Base-by-base conservation (phyloP, 441 rosid genomes). In the Breynia disticha region DNA sequence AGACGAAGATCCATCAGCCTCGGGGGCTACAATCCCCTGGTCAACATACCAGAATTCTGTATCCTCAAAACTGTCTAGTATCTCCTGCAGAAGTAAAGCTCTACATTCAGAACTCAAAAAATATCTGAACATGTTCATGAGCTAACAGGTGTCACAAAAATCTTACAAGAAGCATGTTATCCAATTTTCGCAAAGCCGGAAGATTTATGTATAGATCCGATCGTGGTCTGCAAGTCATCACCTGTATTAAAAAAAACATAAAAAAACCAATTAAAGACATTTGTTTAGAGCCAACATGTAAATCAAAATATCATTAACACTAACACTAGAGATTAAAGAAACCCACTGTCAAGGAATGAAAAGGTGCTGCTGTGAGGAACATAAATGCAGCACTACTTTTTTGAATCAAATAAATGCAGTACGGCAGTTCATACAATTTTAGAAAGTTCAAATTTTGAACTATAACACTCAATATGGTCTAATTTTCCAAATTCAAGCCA, bases 161-260 rank as follows among this genome's bases (percentile, higher is more conserved):
- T 59, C 91, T 69, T 82, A 94, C 99, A 32, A 90, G 84, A 67
- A 90, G 97, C 99, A 94, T 90, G 67, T 94, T 90, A 47, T 94
- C 97, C 46, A 94, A 77, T 72, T 94, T 94, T 54, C 83, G 75
- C 50, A 94, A 78, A 64, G 96, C 99, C 5, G 95, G 96, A 60
- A 90, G 91, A 54, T 90, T 90, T 57, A 76, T 61, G 54, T 79
- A 87, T 19, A 94, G 90, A 77, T 94, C 99, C 9, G 89, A 78
- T 53, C 99, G 74, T 0, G 96, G 95, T 70, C 80, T 78, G 74
- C 97, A 87, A 45, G 90, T 83, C 99, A 94, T 94, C 61, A 94
- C 89, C 99, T 94, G 79, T 69, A 60, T 46, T 52, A 57, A 51
- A 57, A 17, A 57, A 51, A 57, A 17, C 28, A 60, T 12, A 10